Evolutionary conservation across 495 filamentous ascomycete genomes (phyloP).

Genomic region (Penicillium robsamsonii): DNA sequence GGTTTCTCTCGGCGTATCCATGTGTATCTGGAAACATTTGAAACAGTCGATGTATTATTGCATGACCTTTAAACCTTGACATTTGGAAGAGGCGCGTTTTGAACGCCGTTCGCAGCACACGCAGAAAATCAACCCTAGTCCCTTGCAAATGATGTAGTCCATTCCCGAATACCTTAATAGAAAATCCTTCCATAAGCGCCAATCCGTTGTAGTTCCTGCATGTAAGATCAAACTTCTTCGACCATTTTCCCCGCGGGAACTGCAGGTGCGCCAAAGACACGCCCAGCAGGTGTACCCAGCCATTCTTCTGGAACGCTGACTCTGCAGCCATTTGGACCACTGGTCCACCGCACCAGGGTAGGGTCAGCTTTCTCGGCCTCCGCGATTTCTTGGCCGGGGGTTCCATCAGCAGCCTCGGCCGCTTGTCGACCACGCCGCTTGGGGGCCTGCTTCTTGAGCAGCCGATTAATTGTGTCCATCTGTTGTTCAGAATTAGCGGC

Average conservation of each 20-base stretch:
- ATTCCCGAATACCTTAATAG: slow-evolving; percentile 13
- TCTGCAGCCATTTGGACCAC: slow-evolving; percentile 62
- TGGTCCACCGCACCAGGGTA: slow-evolving; percentile 76
- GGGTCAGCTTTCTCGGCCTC: slow-evolving; percentile 59
- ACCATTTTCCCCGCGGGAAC: slow-evolving; percentile 40
- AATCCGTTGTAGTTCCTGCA: slow-evolving; percentile 15
- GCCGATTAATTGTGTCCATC: slow-evolving; percentile 98
- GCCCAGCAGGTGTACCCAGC: slow-evolving; percentile 66
- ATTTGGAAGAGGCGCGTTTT: slow-evolving; percentile 9
- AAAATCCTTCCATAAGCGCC: slow-evolving; percentile 29
- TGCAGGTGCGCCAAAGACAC: slow-evolving; percentile 50
- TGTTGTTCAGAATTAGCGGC: slow-evolving; percentile 7
- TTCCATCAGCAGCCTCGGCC: slow-evolving; percentile 47
- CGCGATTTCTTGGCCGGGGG: slow-evolving; percentile 55
- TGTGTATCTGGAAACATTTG: background rate
- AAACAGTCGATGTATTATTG: slow-evolving; percentile 4
- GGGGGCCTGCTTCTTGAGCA: slow-evolving; percentile 92
- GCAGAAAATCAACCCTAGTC: slow-evolving; percentile 2
- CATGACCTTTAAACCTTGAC: slow-evolving; percentile 5
- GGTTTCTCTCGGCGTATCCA: background rate
- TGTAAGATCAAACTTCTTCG: slow-evolving; percentile 41
- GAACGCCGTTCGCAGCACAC: slow-evolving; percentile 21
- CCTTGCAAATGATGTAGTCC: slow-evolving; percentile 9
- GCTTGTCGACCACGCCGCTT: slow-evolving; percentile 64
- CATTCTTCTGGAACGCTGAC: slow-evolving; percentile 81